phyloP scores from a whole-genome alignment of 345 rosid genomes.

The Citropsis articulata region DNA sequence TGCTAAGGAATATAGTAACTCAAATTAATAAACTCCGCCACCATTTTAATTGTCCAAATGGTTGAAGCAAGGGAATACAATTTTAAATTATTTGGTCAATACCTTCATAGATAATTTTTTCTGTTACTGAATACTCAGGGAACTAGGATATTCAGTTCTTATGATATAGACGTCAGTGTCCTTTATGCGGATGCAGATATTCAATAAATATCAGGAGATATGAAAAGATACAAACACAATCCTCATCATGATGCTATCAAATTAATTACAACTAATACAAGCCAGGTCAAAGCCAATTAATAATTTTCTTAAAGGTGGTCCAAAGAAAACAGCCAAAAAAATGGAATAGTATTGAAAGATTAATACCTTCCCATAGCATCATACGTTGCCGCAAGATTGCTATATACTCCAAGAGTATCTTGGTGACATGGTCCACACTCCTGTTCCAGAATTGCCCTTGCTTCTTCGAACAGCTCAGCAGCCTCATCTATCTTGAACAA shows the following conservation, averaged over 20 bases:
- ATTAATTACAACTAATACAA: background rate
- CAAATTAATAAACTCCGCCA: no score
- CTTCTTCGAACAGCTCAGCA: slow-evolving; percentile 89
- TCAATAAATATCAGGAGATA: background rate
- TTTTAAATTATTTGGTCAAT: background rate
- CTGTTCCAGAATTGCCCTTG: slow-evolving; percentile 79
- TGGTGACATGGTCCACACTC: slow-evolving; percentile 97
- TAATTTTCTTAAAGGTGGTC: background rate
- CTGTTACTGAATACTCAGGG: background rate
- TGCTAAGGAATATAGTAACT: background rate
- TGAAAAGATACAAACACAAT: background rate
- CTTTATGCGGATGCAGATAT: no score
- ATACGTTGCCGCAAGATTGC: slow-evolving; percentile 98
- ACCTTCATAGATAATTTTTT: background rate
- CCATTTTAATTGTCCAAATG: background rate
- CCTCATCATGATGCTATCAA: background rate
- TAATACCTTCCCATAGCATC: slow-evolving; percentile 99
- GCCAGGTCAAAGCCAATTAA: background rate
- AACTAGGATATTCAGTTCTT: background rate
- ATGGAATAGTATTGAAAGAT: background rate
- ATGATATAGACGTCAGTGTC: no score
- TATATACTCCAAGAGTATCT: slow-evolving; percentile 93
- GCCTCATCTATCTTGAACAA: slow-evolving; percentile 98
- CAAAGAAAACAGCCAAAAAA: background rate
- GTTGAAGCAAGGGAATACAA: background rate